These are phyloP conservation scores for Crithidia brevicula DNA, from an alignment of 208 protist genomes.

Conservation along the genomic window DNA sequence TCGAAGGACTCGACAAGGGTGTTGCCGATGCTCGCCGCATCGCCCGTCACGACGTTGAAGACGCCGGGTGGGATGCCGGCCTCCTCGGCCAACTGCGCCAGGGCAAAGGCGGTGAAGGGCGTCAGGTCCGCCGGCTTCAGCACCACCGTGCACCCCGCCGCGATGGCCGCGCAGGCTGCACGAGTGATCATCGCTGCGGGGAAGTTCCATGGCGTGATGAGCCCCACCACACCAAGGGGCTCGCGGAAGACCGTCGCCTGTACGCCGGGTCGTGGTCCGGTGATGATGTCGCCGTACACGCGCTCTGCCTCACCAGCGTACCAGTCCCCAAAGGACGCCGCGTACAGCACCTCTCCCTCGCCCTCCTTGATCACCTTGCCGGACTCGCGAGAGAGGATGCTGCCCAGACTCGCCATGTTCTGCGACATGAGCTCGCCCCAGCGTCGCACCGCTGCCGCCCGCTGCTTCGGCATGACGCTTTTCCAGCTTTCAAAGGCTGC, in stretches of 20 bases:
- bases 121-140: conserved; percentile 90
- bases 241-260: conserved; percentile 74
- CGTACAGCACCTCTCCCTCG: conserved; percentile 71
- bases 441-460: conserved; percentile 62
- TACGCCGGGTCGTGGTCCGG: conserved; percentile 47
- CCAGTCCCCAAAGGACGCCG: conserved; percentile 77
- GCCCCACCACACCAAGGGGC: conserved; percentile 84
- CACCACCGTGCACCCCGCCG: conserved; percentile 90
- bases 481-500: conserved; percentile 70
- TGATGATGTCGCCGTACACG: conserved; percentile 82
- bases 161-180: conserved; percentile 83
- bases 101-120: conserved; percentile 72
- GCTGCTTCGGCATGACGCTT: conserved; percentile 59
- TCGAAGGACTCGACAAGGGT: conserved; percentile 66
- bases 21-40: conserved; percentile 59
- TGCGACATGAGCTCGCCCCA: conserved; percentile 71
- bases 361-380: conserved; percentile 84
- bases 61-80: conserved; percentile 80
- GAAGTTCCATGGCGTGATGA: conserved; percentile 95
- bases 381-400: conserved; percentile 77
- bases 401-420: conserved; percentile 51
- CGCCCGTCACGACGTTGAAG: conserved; percentile 86
- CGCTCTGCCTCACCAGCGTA: conserved; percentile 87
- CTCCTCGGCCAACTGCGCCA: conserved; percentile 75
- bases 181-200: conserved; percentile 87